Conservation (phyloP, 805 yeast species). For the Pichia kluyveri region DNA sequence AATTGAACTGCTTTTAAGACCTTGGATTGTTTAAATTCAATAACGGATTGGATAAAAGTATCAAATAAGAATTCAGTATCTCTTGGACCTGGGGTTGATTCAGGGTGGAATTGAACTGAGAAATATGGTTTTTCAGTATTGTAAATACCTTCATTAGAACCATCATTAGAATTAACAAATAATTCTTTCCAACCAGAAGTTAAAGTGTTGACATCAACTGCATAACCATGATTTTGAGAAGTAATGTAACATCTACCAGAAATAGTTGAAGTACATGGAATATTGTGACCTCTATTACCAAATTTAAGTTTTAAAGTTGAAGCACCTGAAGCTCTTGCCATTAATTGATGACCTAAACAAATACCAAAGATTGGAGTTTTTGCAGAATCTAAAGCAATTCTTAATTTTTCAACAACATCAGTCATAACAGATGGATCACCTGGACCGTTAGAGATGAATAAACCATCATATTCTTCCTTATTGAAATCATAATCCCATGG, state of each 20-base stretch:
- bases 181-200: conserved; percentile 82
- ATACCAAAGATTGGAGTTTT: conserved; percentile 94
- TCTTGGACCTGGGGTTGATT: conserved; percentile 98
- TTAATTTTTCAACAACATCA: conserved; percentile 52
- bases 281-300: conserved; percentile 99
- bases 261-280: conserved; percentile 78
- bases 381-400: conserved; percentile 48
- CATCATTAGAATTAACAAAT: conserved; percentile 93
- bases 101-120: conserved; percentile 99
- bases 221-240: conserved; percentile 98
- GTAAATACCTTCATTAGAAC: conserved; percentile 97
- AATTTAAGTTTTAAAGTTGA: conserved; percentile 84
- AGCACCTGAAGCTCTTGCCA: conserved; percentile 95
- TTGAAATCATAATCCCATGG: conserved; percentile 91
- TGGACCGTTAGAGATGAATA: conserved; percentile 96
- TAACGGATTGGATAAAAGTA: conserved; percentile 77
- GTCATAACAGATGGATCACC: conserved; percentile 94
- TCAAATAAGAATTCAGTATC: conserved; percentile 97
- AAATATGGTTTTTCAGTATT: conserved; percentile 80
- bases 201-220: conserved; percentile 79
- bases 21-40: conserved; percentile 49
- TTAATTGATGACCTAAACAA: conserved; percentile 94
- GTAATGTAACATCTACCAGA: conserved; percentile 96
- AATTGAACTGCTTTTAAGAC: conserved; percentile 64
- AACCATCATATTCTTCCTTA: conserved; percentile 81